Evolutionary conservation across 352 stramenopile species (phyloP).

Genomic region (Phytophthora fragariaefolia): DNA sequence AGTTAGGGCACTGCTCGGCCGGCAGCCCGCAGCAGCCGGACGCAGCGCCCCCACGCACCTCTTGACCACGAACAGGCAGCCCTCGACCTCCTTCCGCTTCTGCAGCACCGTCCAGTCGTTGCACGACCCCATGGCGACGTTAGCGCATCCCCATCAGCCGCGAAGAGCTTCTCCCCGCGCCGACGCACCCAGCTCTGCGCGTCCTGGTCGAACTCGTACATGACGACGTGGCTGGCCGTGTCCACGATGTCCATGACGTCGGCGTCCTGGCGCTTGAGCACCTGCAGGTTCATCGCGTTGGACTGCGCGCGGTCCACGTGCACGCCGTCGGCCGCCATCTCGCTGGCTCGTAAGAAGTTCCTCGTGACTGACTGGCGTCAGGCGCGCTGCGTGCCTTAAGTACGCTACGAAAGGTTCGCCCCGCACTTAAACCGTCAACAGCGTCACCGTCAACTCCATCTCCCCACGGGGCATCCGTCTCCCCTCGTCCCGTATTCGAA

Average conservation of each 20-base stretch:
- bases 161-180: neutral
- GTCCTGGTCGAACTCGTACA: slow-evolving; percentile 90
- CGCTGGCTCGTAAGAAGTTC: neutral
- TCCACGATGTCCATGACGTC: slow-evolving; percentile 86
- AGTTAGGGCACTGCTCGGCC: neutral
- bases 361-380: slow-evolving; percentile 20
- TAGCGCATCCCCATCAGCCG: neutral
- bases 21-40: neutral
- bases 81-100: slow-evolving; percentile 90
- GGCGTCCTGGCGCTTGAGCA: slow-evolving; percentile 84
- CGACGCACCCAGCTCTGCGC: slow-evolving; percentile 82
- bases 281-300: slow-evolving; percentile 88
- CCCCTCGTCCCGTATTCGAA: too few species aligned
- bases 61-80: slow-evolving; percentile 88
- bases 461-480: too few species aligned
- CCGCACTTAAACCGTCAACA: too few species aligned
- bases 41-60: slow-evolving; percentile 38
- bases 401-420: too few species aligned
- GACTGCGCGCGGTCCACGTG: slow-evolving; percentile 83
- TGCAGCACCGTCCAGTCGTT: slow-evolving; percentile 29
- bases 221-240: slow-evolving; percentile 86
- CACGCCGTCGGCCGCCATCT: slow-evolving; percentile 51
- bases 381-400: slow-evolving; percentile 41
- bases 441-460: too few species aligned
- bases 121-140: slow-evolving; percentile 9